A percentile compares a stretch with the other conserved stretches of the same genome.
phyloP scores from a whole-genome alignment of 2,329 filamentous ascomycete genomes.

The Coniochaeta sp. region DNA sequence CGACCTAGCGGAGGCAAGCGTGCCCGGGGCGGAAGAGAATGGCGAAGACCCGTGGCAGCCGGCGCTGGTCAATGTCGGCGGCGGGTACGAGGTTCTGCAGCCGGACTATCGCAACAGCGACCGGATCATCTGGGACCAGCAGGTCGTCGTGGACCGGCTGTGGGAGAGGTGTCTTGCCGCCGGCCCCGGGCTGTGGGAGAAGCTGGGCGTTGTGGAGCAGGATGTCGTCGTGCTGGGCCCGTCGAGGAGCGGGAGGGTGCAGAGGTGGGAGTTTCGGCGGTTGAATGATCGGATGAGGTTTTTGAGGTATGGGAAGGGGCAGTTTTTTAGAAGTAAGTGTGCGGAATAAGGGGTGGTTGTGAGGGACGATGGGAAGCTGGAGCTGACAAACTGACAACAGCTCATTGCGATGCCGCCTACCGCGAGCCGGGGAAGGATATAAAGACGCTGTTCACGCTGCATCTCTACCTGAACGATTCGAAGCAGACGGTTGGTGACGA shows the following conservation, averaged over 20 bases:
- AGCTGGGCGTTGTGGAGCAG: conserved; percentile 27
- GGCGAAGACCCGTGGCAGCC: conserved; percentile 50
- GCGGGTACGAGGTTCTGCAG: conserved; percentile 50
- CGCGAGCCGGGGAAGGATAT: conserved; percentile 37
- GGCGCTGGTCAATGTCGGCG: conserved; percentile 62
- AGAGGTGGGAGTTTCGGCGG: conserved; percentile 36
- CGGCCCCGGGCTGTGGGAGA: conserved; percentile 32
- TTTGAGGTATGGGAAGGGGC: conserved; percentile 62
- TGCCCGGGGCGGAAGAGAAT: conserved; percentile 31
- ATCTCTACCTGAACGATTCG: conserved; percentile 48
- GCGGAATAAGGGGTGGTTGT: too few relatives aligned
- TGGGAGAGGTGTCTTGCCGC: conserved; percentile 49
- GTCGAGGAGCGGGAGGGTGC: conserved; percentile 19
- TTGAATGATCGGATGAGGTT: conserved; percentile 72
- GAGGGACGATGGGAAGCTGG: too few relatives aligned
- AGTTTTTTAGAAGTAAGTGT: conserved; percentile 61
- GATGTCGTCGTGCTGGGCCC: conserved; percentile 24
- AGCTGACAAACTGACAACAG: conserved; percentile 19
- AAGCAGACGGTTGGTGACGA: conserved; percentile 28
- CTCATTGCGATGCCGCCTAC: conserved; percentile 64
- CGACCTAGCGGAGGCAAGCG: conserved; percentile 41
- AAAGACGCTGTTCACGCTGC: conserved; percentile 45
- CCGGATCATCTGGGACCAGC: conserved; percentile 69
- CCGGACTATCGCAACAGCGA: conserved; percentile 60
- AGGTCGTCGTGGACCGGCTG: conserved; percentile 53